Base-by-base conservation (phyloP, 805 yeast species). In the Suhomyces faveliae region DNA sequence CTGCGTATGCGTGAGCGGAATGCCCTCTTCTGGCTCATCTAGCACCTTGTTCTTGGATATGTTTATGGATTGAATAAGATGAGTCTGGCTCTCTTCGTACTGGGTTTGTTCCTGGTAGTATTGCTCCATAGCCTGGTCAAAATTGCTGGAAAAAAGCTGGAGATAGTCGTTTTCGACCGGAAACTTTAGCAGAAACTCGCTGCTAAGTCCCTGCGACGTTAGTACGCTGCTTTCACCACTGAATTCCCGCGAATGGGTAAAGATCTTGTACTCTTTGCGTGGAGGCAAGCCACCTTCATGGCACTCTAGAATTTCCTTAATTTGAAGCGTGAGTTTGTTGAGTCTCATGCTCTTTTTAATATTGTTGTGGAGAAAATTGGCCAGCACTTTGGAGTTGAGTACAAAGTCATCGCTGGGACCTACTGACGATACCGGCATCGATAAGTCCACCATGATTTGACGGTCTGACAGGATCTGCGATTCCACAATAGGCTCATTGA, bases 271-370 rank as follows among this genome's bases (percentile, higher is more conserved):
- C 50, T 80, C 83, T 56, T 73, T 76, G 6, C 69, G 61, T n/a
- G 76, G 74, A 1, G 80, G 73, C 21, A 73, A 65, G 3, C 80
- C 80, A 7, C 77, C 75, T 54, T 79, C 82, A 46, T 73, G 75
- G 44, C 79, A 71, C 55, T 79, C 85, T 37, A 83, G 59, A 3
- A 76, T 65, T 55, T 84, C 87, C 49, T 73, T 72, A 4, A 84
- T 53, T 50, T 79, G 83, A 39, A 79, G 63, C 0, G 71, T 62
- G 4, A 81, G 64, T 41, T 66, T 65, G 53, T 76, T 79, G 27
- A 84, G 54, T 47, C 67, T 73, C 15, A 73, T 57, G 37, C 59
- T 58, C 40, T 61, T 65, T 42, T 58, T 64, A 12, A 67, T 54
- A 21, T 58, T 59, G 49, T 66, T 61, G 52, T 63, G 59, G 29